Evolutionary conservation across 1,284 basidiomycete genomes (phyloP), one percentile per base, ranked within the genome.

Genomic region (Ustilago crameri): DNA sequence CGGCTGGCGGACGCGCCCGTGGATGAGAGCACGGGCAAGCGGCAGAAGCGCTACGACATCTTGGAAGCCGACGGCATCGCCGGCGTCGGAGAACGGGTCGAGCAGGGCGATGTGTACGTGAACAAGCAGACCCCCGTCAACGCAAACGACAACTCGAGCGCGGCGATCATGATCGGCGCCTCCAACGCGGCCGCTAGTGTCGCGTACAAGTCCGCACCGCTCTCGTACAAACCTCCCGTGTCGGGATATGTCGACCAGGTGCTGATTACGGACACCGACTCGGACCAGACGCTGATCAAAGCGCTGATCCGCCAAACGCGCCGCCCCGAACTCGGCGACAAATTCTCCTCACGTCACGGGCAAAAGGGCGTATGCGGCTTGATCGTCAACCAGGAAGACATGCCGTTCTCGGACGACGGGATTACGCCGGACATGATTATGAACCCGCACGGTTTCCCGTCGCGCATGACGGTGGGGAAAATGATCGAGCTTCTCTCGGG

Each of bases 391-490:
- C 96, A 98, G 82, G 93, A 94, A 79, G 96, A 99, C 84, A 91
- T 99, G 93, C 96, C 96, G 4, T 99, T 99, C 87, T 97, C 95
- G 80, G 95, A 98, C 85, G 90, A 92, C 80, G 96, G 96, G 27
- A 95, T 98, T 75, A 91, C 89, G 81, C 94, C 82, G 90, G 96
- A 98, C 85, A 93, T 95, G 20, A 98, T 99, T 86, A 98, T 99
- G 95, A 99, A 99, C 84, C 96, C 96, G 3, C 96, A 99, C 85
- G 96, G 96, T 80, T 98, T 99, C 88, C 96, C 96, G 2, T 96
- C 93, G 57, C 93, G 96, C 54, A 99, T 99, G 95, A 76, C 96
- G 32, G 96, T 98, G 38, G 96, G 96, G 45, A 98, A 99, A 86
- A 98, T 99, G 96, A 96, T 99, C 60, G 96, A 99, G 85, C 87